These are phyloP conservation scores for Dujonia santamariae DNA, from an alignment of 1,139 yeast genomes.

Conservation along the genomic window DNA sequence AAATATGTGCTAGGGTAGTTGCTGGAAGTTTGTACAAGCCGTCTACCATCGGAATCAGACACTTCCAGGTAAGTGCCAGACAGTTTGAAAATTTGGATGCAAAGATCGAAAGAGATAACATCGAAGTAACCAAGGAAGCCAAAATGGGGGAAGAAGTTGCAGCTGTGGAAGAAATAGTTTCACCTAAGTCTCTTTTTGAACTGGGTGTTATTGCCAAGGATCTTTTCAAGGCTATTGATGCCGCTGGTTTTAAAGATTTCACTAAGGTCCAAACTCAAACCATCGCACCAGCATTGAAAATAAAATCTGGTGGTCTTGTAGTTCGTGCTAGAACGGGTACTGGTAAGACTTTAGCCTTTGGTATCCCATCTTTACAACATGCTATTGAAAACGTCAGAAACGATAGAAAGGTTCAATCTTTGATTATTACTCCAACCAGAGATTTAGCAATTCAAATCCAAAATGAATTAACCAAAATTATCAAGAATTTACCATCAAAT, in stretches of 20 bases:
- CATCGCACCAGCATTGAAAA: constrained; percentile 58
- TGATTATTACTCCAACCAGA: constrained; percentile 87
- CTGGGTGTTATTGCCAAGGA: constrained; percentile 11
- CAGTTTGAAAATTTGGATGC: background rate
- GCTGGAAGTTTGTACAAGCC: no score
- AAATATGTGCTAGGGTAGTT: no score
- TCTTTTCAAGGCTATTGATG: constrained; percentile 29
- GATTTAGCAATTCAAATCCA: constrained; percentile 87
- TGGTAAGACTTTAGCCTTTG: constrained; percentile 88
- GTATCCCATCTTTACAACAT: constrained; percentile 68
- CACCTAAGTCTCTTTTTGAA: constrained; percentile 3
- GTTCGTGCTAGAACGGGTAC: constrained; percentile 95
- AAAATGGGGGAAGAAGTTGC: background rate
- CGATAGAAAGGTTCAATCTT: constrained; percentile 46
- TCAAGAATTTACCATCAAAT: constrained; percentile 15
- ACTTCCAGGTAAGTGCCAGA: no score
- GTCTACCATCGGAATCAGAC: no score
- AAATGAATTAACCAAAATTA: constrained; percentile 55
- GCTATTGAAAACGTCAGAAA: constrained; percentile 21
- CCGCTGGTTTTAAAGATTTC: constrained; percentile 46
- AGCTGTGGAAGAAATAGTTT: background rate
- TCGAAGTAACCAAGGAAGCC: background rate
- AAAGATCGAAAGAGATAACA: background rate
- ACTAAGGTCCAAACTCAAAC: constrained; percentile 82
- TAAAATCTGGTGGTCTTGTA: constrained; percentile 58